These are phyloP conservation scores for Cairneyella variabilis DNA, from an alignment of 495 filamentous ascomycete genomes.

Conservation along the genomic window DNA sequence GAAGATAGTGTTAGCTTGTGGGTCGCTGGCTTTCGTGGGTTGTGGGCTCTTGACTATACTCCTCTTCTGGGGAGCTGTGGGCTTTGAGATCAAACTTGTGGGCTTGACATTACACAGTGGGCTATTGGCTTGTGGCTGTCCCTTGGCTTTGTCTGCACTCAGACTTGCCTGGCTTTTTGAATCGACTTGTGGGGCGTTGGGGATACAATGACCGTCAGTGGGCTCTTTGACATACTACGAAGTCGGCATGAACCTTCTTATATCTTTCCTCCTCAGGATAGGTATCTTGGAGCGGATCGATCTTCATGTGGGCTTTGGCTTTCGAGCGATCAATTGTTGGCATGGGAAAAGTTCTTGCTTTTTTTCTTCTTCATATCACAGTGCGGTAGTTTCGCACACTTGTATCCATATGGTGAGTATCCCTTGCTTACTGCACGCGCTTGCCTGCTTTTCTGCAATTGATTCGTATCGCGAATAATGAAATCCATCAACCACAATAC, in stretches of 20 bases:
- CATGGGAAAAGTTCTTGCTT: slow-evolving; percentile 24
- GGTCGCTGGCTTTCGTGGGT: slow-evolving; percentile 30
- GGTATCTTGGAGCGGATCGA: slow-evolving; percentile 41
- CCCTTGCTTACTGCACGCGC: slow-evolving; percentile 17
- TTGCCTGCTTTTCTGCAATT: slow-evolving; percentile 2
- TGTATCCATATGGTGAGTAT: slow-evolving; percentile 30
- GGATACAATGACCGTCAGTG: slow-evolving; percentile 42
- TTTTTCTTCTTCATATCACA: slow-evolving; percentile 8
- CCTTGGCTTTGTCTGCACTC: slow-evolving; percentile 19
- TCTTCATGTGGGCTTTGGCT: slow-evolving; percentile 29
- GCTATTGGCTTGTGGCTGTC: slow-evolving; percentile 30
- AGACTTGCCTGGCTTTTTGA: slow-evolving; percentile 22
- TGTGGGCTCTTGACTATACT: slow-evolving; percentile 32
- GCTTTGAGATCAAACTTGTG: slow-evolving; percentile 31
- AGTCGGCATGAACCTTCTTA: slow-evolving; percentile 42
- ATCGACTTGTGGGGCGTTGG: slow-evolving; percentile 41
- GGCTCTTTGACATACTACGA: slow-evolving; percentile 43
- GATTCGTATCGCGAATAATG: neutral
- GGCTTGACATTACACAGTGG: slow-evolving; percentile 20
- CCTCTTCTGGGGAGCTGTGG: slow-evolving; percentile 26
- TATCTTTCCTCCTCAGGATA: slow-evolving; percentile 22
- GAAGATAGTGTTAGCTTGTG: slow-evolving; percentile 19
- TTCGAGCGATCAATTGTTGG: slow-evolving; percentile 15
- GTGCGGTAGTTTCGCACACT: slow-evolving; percentile 18
- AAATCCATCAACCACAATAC: neutral